Evolutionary conservation across 176 grass and related monocot species (phyloP).

Genomic region (Echinochloa phyllopogon): DNA sequence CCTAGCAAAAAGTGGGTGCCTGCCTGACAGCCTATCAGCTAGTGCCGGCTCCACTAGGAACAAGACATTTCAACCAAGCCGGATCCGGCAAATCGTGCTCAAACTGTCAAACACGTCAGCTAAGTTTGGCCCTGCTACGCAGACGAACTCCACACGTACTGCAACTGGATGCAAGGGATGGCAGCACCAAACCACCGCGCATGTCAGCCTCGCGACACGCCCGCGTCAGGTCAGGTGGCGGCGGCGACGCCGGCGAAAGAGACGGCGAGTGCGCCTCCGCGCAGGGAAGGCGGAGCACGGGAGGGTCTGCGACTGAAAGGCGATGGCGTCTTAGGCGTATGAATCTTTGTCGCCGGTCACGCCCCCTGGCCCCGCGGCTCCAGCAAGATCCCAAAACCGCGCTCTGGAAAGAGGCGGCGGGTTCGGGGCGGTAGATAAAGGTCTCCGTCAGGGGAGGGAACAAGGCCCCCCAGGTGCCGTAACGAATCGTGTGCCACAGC

Average conservation of each 20-base stretch:
- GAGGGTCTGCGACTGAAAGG: background rate
- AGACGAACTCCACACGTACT: background rate
- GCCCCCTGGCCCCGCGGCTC: background rate
- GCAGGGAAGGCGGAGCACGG: background rate
- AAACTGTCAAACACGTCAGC: background rate
- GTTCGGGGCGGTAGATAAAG: conserved; percentile 38
- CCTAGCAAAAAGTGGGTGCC: background rate
- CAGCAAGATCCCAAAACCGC: conserved; percentile 32
- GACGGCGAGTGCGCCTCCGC: background rate
- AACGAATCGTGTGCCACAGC: conserved; percentile 5
- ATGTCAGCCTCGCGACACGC: conserved; percentile 27
- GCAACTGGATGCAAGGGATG: background rate
- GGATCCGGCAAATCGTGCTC: background rate
- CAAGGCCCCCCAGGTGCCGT: background rate
- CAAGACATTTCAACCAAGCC: conserved; percentile 13
- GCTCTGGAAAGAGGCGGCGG: background rate
- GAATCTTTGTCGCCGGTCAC: background rate
- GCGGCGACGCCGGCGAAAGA: background rate
- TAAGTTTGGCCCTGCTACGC: conserved; percentile 6
- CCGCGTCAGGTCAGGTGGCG: background rate
- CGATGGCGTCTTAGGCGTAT: background rate
- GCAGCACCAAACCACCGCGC: background rate
- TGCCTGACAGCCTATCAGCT: background rate
- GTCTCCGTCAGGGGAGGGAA: conserved; percentile 34
- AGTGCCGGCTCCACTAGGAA: conserved; percentile 28